phyloP scores from a whole-genome alignment of 2,329 filamentous ascomycete genomes.

The Aspergillus pseudotamarii region DNA sequence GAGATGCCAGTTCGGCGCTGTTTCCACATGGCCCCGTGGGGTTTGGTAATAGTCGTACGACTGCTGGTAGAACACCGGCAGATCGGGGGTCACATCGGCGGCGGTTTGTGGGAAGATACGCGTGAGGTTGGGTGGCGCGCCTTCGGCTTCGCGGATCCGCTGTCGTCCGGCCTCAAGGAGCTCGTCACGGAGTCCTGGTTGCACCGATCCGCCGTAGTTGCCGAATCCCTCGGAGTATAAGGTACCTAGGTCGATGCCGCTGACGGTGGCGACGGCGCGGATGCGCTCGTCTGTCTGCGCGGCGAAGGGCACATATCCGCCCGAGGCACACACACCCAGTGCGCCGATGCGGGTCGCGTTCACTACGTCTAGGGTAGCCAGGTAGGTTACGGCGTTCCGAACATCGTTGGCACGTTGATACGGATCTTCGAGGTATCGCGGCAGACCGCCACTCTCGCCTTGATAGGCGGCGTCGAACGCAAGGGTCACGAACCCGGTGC shows the following conservation, averaged over 20 bases:
- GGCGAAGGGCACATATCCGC: constrained; percentile 40
- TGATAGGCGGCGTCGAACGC: constrained; percentile 44
- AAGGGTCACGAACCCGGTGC: constrained; percentile 36
- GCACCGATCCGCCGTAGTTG: background rate
- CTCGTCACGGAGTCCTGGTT: background rate
- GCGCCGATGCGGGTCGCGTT: too few species aligned
- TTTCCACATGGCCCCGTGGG: too few species aligned
- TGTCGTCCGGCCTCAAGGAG: constrained; percentile 12
- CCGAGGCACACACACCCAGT: constrained; percentile 24
- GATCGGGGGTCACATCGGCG: background rate
- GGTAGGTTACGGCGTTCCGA: constrained; percentile 7
- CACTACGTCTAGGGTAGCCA: constrained; percentile 33
- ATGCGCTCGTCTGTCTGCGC: constrained; percentile 42
- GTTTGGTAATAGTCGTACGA: too few species aligned
- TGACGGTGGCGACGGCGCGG: constrained; percentile 39
- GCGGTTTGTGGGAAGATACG: background rate
- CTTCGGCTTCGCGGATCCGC: constrained; percentile 15
- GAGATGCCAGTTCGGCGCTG: too few species aligned
- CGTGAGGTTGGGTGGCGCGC: background rate
- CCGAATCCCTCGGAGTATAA: constrained; percentile 27
- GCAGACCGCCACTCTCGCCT: constrained; percentile 39
- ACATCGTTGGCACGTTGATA: constrained; percentile 16
- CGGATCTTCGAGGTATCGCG: constrained; percentile 42
- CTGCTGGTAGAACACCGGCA: too few species aligned
- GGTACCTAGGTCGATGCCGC: constrained; percentile 33